Evolutionary conservation across 2,329 filamentous ascomycete genomes (phyloP), one percentile per base, ranked within the genome.

Genomic region (Hymenoscyphus linearis): DNA sequence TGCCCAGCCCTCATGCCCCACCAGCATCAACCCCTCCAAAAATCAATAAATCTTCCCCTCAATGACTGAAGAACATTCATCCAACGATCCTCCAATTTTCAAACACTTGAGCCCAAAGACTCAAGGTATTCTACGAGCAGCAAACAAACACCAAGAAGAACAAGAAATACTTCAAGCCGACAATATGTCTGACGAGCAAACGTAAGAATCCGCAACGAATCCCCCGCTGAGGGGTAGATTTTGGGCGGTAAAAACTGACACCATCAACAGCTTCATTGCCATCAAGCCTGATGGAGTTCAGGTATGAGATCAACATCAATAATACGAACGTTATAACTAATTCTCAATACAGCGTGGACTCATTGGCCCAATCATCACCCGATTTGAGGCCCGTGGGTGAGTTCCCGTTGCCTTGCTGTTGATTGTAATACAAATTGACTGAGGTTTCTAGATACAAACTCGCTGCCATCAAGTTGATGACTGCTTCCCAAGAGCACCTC

Each of bases 261-360:
- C 60, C 71, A 53, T 65, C 62, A 54, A 71, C 75, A 98, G 93
- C 84, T 98, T 98, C 90, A 98, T 98, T 86, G 95, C 95, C 78
- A 91, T 99, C 87, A 99, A 99, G 92, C 95, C 93, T 74, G 95
- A 98, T 82, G 95, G 95, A 79, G 95, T 98, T 82, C 95, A 97
- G 88, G 92, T 96, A 88, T 71, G 81, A 52, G 25, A 47, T n/a
- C 27, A n/a, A 52, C 25, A 47, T n/a, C 27, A n/a, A 10, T 13
- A 57, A 35, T 10, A 47, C 18, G 26, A 16, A 36, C 60, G 10
- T 25, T 4, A 26, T 47, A 60, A 64, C 57, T 69, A 26, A 71
- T 62, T 61, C 25, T 52, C 53, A 36, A 27, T 64, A 64, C 76
- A 97, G 93, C 93, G 95, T 82, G 95, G 95, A 82, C 91, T 99